Base-by-base conservation (phyloP, 345 rosid genomes). In the Viola odorata region DNA sequence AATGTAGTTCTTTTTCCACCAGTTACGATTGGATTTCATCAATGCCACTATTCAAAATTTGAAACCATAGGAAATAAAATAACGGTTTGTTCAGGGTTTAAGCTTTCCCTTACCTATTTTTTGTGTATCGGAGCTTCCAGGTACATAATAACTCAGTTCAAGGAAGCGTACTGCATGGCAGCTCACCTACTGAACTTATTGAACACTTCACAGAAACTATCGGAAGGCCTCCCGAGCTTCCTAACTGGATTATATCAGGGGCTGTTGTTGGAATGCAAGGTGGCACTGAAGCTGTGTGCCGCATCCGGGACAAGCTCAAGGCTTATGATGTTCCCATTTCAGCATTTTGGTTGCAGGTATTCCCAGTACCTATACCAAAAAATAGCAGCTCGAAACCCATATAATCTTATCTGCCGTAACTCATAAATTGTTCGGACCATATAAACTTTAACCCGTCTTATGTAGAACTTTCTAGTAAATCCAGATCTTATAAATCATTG, bases 241-340 rank as follows among this genome's bases (percentile, higher is more conserved):
- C 92, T n/a, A 81, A 81, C 44, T 86, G 88, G 92, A 78, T 86
- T 32, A 67, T 83, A 64, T 81, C 92, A 14, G 92, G 92, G n/a
- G 88, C 92, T 36, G 85, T 86, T 9, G 82, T 80, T 7, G 92
- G 92, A 64, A 83, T 86, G 86, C 92, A 86, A 60, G 92, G 92
- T n/a, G 92, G 92, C 39, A 80, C 92, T 8, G 78, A 78, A 52
- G 75, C 74, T n/a, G 92, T 86, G 4, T 79, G 69, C 13, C 64
- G 15, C 23, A 66, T 73, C 50, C 83, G 84, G 86, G 78, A 78
- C 57, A 65, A 77, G 63, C 67, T 86, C 48, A 75, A 58, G 63
- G 73, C 64, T 14, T 73, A 75, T 17, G 50, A 78, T 57, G 88
- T 83, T 56, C 92, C 88, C 42, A 41, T 83, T 42, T 83, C 92